Evolutionary conservation across 2,329 filamentous ascomycete species (phyloP).

Genomic region (Fusarium setosum): DNA sequence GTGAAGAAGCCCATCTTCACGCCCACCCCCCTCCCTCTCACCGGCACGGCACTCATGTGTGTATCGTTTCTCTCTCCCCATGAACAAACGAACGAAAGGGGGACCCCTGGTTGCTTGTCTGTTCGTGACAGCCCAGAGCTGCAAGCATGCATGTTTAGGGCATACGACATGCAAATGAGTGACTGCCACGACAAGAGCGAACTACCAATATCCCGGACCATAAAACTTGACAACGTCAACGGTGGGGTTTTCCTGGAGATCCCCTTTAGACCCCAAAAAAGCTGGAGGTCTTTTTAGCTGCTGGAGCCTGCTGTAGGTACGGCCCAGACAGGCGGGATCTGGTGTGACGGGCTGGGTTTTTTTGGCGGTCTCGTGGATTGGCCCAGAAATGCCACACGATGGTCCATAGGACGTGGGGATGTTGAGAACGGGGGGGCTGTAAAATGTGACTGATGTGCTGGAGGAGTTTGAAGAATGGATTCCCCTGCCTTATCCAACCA

Average conservation of each 20-base stretch:
- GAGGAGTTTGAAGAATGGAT: neutral
- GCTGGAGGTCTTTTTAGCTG: constrained; percentile 2
- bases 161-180: constrained; percentile 14
- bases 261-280: neutral
- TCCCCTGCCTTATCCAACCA: neutral
- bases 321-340: constrained; percentile 43
- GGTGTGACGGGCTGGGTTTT: constrained; percentile 33
- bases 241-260: neutral
- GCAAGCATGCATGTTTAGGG: neutral
- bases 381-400: neutral
- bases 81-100: neutral
- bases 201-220: constrained; percentile 1
- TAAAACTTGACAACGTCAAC: constrained; percentile 32
- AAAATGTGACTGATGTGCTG: no score
- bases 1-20: neutral
- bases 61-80: neutral
- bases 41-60: neutral
- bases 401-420: neutral
- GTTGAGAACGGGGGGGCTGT: no score
- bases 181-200: constrained; percentile 22
- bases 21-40: neutral
- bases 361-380: constrained; percentile 30
- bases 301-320: constrained; percentile 38
- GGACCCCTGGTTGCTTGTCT: constrained; percentile 1
- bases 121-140: neutral